Conservation (phyloP, 2,329 filamentous ascomycete genomes). For the Cercospora nicotianae region DNA sequence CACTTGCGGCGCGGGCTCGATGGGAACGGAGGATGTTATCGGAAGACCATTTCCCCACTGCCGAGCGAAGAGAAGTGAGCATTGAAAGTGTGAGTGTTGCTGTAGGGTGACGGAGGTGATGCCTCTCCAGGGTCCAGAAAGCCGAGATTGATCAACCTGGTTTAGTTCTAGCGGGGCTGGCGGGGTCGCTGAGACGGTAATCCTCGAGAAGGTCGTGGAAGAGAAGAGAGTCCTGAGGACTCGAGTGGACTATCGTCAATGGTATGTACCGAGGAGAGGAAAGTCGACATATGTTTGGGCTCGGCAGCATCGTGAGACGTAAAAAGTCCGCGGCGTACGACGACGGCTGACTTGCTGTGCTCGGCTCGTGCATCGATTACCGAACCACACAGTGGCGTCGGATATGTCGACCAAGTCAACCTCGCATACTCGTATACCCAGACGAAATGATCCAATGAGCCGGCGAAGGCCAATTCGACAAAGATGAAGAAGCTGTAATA, state of each 20-base stretch:
- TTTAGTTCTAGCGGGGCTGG: slow-evolving; percentile 2
- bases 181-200: not conserved
- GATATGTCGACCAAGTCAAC: not conserved
- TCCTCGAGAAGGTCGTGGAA: not conserved
- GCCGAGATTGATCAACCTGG: slow-evolving; percentile 8
- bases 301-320: not conserved
- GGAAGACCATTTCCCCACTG: slow-evolving; percentile 9
- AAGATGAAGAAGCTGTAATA: not conserved
- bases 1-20: slow-evolving; percentile 1
- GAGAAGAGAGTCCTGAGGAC: not conserved
- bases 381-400: not conserved
- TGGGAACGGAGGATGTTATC: slow-evolving; percentile 9
- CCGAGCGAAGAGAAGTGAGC: slow-evolving; percentile 3
- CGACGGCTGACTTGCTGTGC: slow-evolving; percentile 3
- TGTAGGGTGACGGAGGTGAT: not conserved
- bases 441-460: not conserved
- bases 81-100: not conserved
- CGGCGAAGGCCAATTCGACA: not conserved
- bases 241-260: not conserved
- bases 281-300: not conserved
- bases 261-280: not conserved
- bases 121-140: slow-evolving; percentile 7
- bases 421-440: not conserved
- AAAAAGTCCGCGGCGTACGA: not conserved
- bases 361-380: slow-evolving; percentile 10